Evolutionary conservation across 1,284 basidiomycete genomes (phyloP).

Genomic region (Leccinum solheimii): DNA sequence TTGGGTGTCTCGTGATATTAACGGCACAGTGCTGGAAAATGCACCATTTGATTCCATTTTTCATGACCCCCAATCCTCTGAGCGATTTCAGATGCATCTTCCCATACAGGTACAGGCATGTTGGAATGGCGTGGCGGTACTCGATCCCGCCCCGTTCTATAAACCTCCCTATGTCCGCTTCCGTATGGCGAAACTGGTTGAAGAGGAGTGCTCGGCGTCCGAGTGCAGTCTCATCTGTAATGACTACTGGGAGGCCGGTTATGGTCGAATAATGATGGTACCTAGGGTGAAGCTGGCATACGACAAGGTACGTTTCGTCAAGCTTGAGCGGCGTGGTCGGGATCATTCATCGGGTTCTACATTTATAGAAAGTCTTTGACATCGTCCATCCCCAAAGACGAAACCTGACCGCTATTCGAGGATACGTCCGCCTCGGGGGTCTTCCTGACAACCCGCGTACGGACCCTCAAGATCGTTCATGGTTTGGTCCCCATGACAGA

Average conservation of each 20-base stretch:
- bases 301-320: slow-evolving; percentile 62
- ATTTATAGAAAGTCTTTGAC: slow-evolving; percentile 78
- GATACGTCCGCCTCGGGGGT: slow-evolving; percentile 87
- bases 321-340: not conserved
- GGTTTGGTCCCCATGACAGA: slow-evolving; percentile 95
- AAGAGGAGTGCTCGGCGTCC: slow-evolving; percentile 88
- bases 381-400: slow-evolving; percentile 87
- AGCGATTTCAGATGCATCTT: slow-evolving; percentile 86
- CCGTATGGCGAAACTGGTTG: slow-evolving; percentile 84
- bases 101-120: slow-evolving; percentile 95
- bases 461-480: slow-evolving; percentile 91
- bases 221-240: slow-evolving; percentile 97
- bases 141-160: slow-evolving; percentile 94
- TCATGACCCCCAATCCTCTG: slow-evolving; percentile 73
- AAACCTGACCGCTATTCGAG: slow-evolving; percentile 91
- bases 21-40: slow-evolving; percentile 95
- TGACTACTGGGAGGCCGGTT: slow-evolving; percentile 91
- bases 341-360: slow-evolving; percentile 6
- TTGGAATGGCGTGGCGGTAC: slow-evolving; percentile 94
- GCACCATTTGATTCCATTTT: slow-evolving; percentile 93
- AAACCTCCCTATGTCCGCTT: slow-evolving; percentile 84
- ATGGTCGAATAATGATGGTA: slow-evolving; percentile 94
- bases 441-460: slow-evolving; percentile 91
- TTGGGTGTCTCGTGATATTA: slow-evolving; percentile 97
- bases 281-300: slow-evolving; percentile 94